Conservation (phyloP, 257 asterid genomes). For the Solanum gandarillasii region DNA sequence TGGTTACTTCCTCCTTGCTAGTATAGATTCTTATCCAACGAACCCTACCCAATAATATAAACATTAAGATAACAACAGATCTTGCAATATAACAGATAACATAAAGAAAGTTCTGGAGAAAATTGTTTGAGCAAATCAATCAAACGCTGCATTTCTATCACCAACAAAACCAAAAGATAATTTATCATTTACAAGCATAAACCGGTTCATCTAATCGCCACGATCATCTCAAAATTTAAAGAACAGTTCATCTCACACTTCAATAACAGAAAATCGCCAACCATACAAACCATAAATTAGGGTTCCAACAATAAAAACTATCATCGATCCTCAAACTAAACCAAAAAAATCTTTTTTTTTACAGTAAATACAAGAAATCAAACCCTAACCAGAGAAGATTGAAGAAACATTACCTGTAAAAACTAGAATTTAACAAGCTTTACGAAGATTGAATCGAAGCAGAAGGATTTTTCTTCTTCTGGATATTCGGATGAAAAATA, state of each 20-base stretch:
- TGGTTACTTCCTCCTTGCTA: neutral
- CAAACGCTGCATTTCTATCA: neutral
- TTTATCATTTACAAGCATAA: neutral
- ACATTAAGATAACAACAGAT: neutral
- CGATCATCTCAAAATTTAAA: neutral
- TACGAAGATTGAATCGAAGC: neutral
- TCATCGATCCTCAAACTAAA: neutral
- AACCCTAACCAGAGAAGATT: neutral
- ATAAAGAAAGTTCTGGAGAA: neutral
- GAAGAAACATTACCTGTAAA: neutral
- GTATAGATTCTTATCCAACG: neutral
- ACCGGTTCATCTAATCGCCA: neutral
- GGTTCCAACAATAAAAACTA: neutral
- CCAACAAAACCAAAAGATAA: neutral
- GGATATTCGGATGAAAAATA: neutral
- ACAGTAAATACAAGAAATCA: neutral
- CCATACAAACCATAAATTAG: neutral
- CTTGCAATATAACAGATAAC: neutral
- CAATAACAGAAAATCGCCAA: neutral
- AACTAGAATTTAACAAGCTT: neutral
- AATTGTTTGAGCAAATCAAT: neutral
- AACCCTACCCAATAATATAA: neutral
- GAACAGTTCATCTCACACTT: neutral
- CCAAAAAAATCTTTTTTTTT: neutral
- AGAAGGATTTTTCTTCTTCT: neutral